Base-by-base conservation (phyloP, 139 green algal species). In the Volvox africanus region DNA sequence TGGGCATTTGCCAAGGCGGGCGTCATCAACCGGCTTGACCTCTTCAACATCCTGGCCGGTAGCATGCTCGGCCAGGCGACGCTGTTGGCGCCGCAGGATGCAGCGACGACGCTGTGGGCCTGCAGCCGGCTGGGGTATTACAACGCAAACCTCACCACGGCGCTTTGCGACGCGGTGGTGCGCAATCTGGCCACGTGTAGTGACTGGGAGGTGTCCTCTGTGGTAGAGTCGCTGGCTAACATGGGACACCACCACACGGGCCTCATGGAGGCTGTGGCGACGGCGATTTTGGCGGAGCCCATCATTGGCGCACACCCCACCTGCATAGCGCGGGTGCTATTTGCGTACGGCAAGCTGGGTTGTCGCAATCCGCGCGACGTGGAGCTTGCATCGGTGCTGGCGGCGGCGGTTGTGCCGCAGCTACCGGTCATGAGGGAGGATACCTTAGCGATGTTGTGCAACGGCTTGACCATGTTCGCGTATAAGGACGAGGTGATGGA, bases 241-340 rank as follows among this genome's bases (percentile, higher is more conserved):
- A 22, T 93, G 67, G n/a, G 85, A 11, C 61, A 88, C 37, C 67
- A 65, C 3, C 84, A 93, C 78, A 26, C 36, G 28, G 30, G 33
- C 30, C 79, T 93, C 68, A n/a, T 91, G 17, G 77, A 88, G 21
- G 78, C 78, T 12, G 85, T 93, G 30, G 68, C 67, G 30, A 69
- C n/a, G 24, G 33, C 21, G 36, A 77, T 91, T 21, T 35, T 93
- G 37, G 50, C 65, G 50, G 78, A 93, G 84, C 78, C 32, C 0
- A 30, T 85, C 28, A n/a, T 93, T 18, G 77, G 61, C 11, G 65
- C 82, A 12, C 3, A 79, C n/a, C 89, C 88, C 2, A 44, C 20
- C 0, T 35, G n/a, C 26, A 61, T 91, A 20, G 76, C 50, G 61
- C 61, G 76, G 21, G 61, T 86, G 61, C 3, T 91, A 13, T 68